Percentiles rank a stretch among this genome's conserved stretches.
Evolutionary conservation across 352 stramenopile species (phyloP).

Genomic region (Globisporangium echinulatum): DNA sequence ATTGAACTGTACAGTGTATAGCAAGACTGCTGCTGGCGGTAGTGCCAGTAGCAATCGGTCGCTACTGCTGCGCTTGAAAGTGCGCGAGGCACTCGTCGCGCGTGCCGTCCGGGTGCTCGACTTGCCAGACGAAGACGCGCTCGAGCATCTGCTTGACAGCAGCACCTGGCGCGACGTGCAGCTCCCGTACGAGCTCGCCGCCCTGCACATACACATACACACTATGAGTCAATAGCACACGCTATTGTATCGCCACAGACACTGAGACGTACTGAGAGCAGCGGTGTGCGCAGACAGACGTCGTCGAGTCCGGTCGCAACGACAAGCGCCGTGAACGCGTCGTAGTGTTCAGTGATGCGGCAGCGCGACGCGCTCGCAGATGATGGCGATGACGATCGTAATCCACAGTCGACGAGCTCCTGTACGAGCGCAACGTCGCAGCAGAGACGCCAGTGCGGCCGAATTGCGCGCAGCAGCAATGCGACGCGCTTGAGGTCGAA

Average conservation of each 20-base stretch:
- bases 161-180: conserved; percentile 49
- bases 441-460: conserved; percentile 46
- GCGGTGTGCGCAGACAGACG: conserved; percentile 20
- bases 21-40: too few relatives aligned
- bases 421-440: conserved; percentile 39
- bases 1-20: too few relatives aligned
- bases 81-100: conserved; percentile 51
- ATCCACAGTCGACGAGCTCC: conserved; percentile 28
- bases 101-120: conserved; percentile 37
- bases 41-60: not conserved
- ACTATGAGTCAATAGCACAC: too few relatives aligned
- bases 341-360: conserved; percentile 17
- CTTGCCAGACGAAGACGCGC: conserved; percentile 53
- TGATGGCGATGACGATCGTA: too few relatives aligned
- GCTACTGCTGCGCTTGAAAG: conserved; percentile 12
- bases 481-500: conserved; percentile 48
- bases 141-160: conserved; percentile 55
- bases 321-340: conserved; percentile 12
- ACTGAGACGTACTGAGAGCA: conserved; percentile 14
- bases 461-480: conserved; percentile 44
- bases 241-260: too few relatives aligned
- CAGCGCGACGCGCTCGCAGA: too few relatives aligned
- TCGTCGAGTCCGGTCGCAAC: conserved; percentile 7
- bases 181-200: conserved; percentile 57
- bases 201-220: conserved; percentile 25